Evolutionary conservation across 371 early-diverging fungal species (phyloP), one percentile per base, ranked within the genome.

Genomic region (Zopfochytrium polystomum): DNA sequence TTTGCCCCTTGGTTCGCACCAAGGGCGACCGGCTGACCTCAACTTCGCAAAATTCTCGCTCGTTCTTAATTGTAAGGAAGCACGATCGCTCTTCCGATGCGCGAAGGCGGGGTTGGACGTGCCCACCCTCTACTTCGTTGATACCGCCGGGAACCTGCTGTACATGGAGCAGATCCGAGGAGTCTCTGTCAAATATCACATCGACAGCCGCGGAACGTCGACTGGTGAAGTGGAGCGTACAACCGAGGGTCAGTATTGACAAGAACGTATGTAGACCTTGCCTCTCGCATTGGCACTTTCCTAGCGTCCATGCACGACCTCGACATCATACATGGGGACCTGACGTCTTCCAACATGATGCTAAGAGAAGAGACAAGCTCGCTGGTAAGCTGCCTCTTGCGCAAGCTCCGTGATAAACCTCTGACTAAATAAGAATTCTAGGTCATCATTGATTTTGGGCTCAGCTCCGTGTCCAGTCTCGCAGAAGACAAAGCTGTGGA

Each of bases 401-500:
- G n/a, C n/a, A n/a, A n/a, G n/a, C n/a, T n/a, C n/a, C n/a, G n/a
- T n/a, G n/a, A n/a, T n/a, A n/a, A n/a, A n/a, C n/a, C n/a, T n/a
- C n/a, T n/a, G n/a, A n/a, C n/a, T n/a, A n/a, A n/a, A n/a, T n/a
- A n/a, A n/a, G n/a, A n/a, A n/a, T n/a, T n/a, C n/a, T 38, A 72
- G 73, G 69, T 74, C 27, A 65, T 96, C 49, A 98, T 99, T 59
- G 99, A 99, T 81, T 99, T 99, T 83, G 99, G 99, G 1, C 73
- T 99, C 51, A 90, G 94, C 62, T 92, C 84, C 66, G 78, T 86
- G 26, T 92, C 95, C 11, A 66, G 68, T 2, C 78, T 94, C 67
- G 72, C 77, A 18, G 99, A 99, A 72, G 99, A 99, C 76, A 98
- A 97, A 76, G 99, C 96, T 20, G 99, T 99, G 1, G 99, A 99